Conservation (phyloP, 1,284 basidiomycete genomes). For the Trichosporon sp. region DNA sequence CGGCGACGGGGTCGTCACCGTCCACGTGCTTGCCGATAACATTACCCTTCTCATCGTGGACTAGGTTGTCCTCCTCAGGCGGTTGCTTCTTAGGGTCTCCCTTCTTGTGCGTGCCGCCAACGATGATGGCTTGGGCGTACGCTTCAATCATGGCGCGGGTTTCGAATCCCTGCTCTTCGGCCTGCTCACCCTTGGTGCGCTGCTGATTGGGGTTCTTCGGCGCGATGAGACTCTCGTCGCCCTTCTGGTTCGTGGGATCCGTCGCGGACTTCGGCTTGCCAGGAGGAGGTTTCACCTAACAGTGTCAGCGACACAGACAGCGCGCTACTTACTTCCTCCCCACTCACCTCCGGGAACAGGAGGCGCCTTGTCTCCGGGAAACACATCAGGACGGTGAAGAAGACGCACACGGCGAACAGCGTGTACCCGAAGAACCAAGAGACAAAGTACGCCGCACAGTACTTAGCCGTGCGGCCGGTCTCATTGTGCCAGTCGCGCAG, state of each 20-base stretch:
- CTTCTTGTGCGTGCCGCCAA: constrained; percentile 44
- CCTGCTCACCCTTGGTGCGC: constrained; percentile 56
- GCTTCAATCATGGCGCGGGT: constrained; percentile 54
- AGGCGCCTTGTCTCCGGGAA: constrained; percentile 58
- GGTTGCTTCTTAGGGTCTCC: constrained; percentile 28
- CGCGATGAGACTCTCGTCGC: constrained; percentile 56
- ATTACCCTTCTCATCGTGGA: constrained; percentile 34
- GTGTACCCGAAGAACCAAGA: constrained; percentile 60
- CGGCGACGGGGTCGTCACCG: constrained; percentile 23
- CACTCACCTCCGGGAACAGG: constrained; percentile 61
- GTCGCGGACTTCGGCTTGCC: constrained; percentile 7
- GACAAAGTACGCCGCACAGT: constrained; percentile 58
- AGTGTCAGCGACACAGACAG: not conserved
- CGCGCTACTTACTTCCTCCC: not conserved
- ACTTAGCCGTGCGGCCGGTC: constrained; percentile 57
- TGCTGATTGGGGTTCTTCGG: constrained; percentile 40
- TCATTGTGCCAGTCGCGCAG: constrained; percentile 62
- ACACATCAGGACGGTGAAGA: constrained; percentile 58
- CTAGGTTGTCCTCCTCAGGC: not conserved
- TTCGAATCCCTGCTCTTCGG: constrained; percentile 59
- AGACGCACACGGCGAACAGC: constrained; percentile 54
- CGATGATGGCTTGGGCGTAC: constrained; percentile 51
- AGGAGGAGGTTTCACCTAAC: not conserved
- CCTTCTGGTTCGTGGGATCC: constrained; percentile 41
- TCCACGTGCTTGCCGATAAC: constrained; percentile 33